Evolutionary conservation across 768 basidiomycete genomes (phyloP), one percentile per base, ranked within the genome.

Genomic region (Psilocybe sp.): DNA sequence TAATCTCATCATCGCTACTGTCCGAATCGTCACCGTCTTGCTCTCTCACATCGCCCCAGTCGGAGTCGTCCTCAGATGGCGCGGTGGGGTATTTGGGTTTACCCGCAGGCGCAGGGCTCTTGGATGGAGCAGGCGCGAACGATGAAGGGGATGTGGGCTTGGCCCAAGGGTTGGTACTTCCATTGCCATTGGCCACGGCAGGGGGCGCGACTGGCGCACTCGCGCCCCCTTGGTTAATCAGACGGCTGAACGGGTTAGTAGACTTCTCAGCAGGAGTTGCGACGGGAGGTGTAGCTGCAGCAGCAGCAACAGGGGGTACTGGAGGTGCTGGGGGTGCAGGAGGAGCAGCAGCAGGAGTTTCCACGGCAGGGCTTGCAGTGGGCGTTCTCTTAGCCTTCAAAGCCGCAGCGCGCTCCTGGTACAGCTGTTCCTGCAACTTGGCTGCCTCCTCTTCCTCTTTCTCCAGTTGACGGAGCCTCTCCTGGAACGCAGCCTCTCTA

Each of bases 41-140:
- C 65, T 94, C 92, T 60, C 81, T 72, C 43, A 91, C 73, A n/a
- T 84, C 82, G 47, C 87, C 92, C 92, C 92, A 95, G 44, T 92
- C 91, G 14, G 89, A 88, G 1, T 89, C 86, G 38, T 66, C 66
- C 18, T 51, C 59, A 31, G 73, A 74, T 1, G 85, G 77, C 0
- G 81, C 87, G 1, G 81, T 85, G 54, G 86, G 68, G 53, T 90
- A 89, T 2, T 77, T 63, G 0, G 78, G 64, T 62, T 80, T 85
- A 18, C 76, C 63, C 0, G 79, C 66, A 1, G 85, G 81, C 1
- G 71, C 71, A 1, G 87, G 79, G 52, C 79, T 79, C 61, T 75
- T 79, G 4, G 69, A 61, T 2, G 75, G 68, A 4, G 78, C 68
- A 18, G 75, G 66, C 7, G 69, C 67, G 0, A 66, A 58, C 3